Evolutionary conservation across 2,329 filamentous ascomycete genomes (phyloP), one percentile per base, ranked within the genome.

Genomic region (Herpotrichia juniperi): DNA sequence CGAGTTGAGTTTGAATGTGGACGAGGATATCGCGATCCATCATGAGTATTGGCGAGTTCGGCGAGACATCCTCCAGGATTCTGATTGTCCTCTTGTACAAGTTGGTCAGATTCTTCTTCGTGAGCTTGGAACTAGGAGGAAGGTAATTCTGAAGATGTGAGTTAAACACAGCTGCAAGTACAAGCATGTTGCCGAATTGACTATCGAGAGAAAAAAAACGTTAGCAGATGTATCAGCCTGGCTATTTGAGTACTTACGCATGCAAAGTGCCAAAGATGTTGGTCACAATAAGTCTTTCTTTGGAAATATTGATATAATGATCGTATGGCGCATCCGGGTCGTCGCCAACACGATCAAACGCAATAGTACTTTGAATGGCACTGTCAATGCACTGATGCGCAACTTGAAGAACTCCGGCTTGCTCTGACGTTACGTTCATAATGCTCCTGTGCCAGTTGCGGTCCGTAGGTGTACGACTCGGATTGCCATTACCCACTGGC

Each of bases 251-350:
- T 24, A 86, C 91, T 85, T 89, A 96, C 90, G 93, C 93, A 80
- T 97, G 93, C 56, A 92, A 89, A 16, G 93, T 97, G 46, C 93
- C 93, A 74, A 96, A 96, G 21, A 96, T 87, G 64, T 97, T 97
- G n/a, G 93, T 97, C 49, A 97, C 87, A 46, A 97, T 88, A 8
- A 90, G 85, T 25, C 91, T 84, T 55, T 83, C 77, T 42, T 57
- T 63, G 78, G 90, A 66, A 74, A 79, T 61, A 80, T 61, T 55
- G 4, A 54, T 46, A 46, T 71, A 74, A 1, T 44, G 46, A 34
- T 58, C 63, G 32, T 61, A 54, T 8, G n/a, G 16, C 12, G 47
- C 11, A 17, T 51, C 46, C 2, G 62, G 59, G 16, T 58, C 45
- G 17, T 61, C 64, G 12, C 68, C 69, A 81, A 90, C 80, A 1